phyloP scores from a whole-genome alignment of 1,139 yeast species.

The Yarrowia galli region DNA sequence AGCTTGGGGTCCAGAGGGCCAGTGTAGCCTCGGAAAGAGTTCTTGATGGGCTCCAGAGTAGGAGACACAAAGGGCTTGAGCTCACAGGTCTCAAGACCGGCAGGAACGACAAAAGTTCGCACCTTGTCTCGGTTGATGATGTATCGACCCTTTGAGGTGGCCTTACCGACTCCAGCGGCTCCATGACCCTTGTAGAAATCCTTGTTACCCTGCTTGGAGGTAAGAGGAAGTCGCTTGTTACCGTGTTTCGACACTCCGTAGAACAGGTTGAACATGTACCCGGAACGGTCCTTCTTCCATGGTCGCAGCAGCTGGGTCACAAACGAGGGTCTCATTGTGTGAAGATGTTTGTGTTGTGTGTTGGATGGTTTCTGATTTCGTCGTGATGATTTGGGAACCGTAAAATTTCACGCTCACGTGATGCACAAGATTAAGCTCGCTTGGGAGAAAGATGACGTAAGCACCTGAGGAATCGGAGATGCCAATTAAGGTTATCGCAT shows the following conservation, averaged over 20 bases:
- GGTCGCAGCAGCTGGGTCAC: conserved; percentile 69
- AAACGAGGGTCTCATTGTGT: conserved; percentile 51
- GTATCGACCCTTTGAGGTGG: conserved; percentile 77
- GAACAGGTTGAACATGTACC: conserved; percentile 63
- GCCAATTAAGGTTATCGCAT: neutral
- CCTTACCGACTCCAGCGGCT: conserved; percentile 88
- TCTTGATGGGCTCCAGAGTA: conserved; percentile 72
- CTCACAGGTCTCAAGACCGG: conserved; percentile 52
- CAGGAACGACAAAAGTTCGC: conserved; percentile 88
- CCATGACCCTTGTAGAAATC: conserved; percentile 95
- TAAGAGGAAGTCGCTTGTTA: conserved; percentile 81
- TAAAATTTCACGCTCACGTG: conserved; percentile 31
- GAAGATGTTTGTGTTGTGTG: conserved; percentile 3
- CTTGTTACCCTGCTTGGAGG: conserved; percentile 94
- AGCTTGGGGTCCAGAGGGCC: conserved; percentile 79
- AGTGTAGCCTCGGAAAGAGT: conserved; percentile 73
- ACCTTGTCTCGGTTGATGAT: conserved; percentile 84
- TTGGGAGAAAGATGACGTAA: neutral
- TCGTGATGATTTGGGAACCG: conserved; percentile 22
- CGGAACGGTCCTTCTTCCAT: conserved; percentile 82
- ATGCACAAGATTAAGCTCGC: neutral
- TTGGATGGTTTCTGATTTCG: conserved; percentile 10
- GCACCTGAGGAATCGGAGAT: neutral
- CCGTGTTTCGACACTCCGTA: conserved; percentile 82
- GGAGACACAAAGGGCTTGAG: conserved; percentile 79